Percentiles rank a stretch among this genome's conserved stretches.
Conservation (phyloP, 768 basidiomycete genomes). For the Candolleomyces eurysporus region DNA sequence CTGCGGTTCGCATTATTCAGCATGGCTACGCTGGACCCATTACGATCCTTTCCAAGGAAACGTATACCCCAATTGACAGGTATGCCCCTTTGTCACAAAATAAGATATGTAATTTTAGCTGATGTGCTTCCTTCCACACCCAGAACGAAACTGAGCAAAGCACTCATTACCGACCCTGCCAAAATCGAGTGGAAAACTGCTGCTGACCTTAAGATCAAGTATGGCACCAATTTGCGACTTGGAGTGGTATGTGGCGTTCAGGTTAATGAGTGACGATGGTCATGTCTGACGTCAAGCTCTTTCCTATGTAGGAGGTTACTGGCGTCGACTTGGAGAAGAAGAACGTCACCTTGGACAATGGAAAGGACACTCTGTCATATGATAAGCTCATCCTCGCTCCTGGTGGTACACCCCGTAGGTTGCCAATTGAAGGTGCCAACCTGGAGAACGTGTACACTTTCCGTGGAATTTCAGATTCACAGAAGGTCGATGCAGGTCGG, state of each 20-base stretch:
- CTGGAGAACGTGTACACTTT: constrained; percentile 78
- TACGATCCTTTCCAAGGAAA: constrained; percentile 77
- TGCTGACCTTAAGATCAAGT: constrained; percentile 75
- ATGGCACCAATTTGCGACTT: constrained; percentile 62
- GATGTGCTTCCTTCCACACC: constrained; percentile 3
- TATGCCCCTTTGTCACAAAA: constrained; percentile 4
- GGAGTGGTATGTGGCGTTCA: constrained; percentile 41
- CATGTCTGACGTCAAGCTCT: not conserved
- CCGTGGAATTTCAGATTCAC: constrained; percentile 65
- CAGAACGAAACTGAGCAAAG: constrained; percentile 89
- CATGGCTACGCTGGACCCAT: constrained; percentile 77
- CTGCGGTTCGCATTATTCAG: constrained; percentile 33
- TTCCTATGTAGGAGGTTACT: constrained; percentile 57
- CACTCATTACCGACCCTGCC: constrained; percentile 71
- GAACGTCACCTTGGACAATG: constrained; percentile 57
- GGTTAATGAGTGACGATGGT: not conserved
- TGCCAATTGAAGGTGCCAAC: constrained; percentile 75
- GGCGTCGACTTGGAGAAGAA: constrained; percentile 63
- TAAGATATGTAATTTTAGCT: not conserved
- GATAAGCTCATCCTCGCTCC: constrained; percentile 79
- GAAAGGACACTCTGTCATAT: constrained; percentile 62
- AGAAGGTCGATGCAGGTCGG: constrained; percentile 68
- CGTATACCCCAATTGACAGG: constrained; percentile 84
- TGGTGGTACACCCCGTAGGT: constrained; percentile 68
- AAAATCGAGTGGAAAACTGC: constrained; percentile 74